phyloP scores from a whole-genome alignment of 306 rosid genomes.

The Prunus mira region DNA sequence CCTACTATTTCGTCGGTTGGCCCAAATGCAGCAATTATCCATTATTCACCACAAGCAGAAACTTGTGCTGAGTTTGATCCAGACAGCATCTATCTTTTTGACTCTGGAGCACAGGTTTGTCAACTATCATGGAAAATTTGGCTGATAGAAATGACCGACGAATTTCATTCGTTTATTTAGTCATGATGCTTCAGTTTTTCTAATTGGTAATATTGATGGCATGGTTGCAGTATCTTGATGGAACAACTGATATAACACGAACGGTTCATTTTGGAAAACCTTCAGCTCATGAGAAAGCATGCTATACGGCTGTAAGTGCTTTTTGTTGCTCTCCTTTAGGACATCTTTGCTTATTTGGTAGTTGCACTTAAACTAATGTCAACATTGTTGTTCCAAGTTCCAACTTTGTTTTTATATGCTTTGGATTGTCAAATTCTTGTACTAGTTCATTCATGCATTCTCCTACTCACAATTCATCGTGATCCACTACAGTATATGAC shows the following conservation, averaged over 20 bases:
- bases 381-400: background rate
- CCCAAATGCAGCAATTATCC: slow-evolving; percentile 96
- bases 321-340: slow-evolving; percentile 3
- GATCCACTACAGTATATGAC: background rate
- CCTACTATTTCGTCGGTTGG: slow-evolving; percentile 98
- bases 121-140: slow-evolving; percentile 15
- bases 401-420: background rate
- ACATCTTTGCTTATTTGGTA: background rate
- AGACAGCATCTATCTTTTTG: slow-evolving; percentile 81
- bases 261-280: slow-evolving; percentile 98
- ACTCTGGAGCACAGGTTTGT: slow-evolving; percentile 98
- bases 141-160: slow-evolving; percentile 2
- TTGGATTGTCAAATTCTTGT: slow-evolving; percentile 18
- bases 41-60: slow-evolving; percentile 70
- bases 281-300: slow-evolving; percentile 77
- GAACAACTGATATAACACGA: slow-evolving; percentile 95
- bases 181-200: slow-evolving; percentile 12
- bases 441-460: background rate
- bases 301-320: slow-evolving; percentile 85
- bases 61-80: slow-evolving; percentile 92
- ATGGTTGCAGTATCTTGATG: slow-evolving; percentile 79
- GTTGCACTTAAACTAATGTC: background rate
- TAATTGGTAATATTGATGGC: slow-evolving; percentile 26
- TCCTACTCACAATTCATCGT: background rate
- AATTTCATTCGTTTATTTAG: background rate